A percentile compares a stretch with the other conserved stretches of the same genome.
phyloP scores from a whole-genome alignment of 2,329 filamentous ascomycete species.

The Aspergillus fumigatus region DNA sequence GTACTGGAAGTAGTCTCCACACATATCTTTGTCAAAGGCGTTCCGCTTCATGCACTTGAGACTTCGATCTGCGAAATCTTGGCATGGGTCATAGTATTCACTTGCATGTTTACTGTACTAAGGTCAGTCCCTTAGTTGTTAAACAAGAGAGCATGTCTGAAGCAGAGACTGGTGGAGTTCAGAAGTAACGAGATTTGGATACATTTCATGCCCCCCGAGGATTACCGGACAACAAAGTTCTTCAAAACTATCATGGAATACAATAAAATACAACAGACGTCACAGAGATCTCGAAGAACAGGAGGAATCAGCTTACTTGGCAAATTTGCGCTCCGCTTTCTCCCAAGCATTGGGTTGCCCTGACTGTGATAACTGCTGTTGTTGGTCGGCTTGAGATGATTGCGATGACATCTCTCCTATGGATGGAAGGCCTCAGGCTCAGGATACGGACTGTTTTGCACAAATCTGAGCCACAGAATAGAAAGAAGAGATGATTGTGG shows the following conservation, averaged over 20 bases:
- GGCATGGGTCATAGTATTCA: constrained; percentile 92
- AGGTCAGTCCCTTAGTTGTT: neutral
- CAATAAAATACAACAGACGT: neutral
- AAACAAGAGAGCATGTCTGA: neutral
- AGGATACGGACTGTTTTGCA: neutral
- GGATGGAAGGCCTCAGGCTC: too few species aligned
- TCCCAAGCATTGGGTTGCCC: constrained; percentile 49
- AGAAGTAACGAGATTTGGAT: neutral
- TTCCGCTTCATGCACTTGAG: constrained; percentile 87
- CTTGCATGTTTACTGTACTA: constrained; percentile 71
- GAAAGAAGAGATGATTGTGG: neutral
- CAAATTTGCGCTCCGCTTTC: constrained; percentile 58
- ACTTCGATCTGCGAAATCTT: constrained; percentile 81
- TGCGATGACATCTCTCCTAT: constrained; percentile 12
- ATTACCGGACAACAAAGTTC: neutral
- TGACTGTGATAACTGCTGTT: constrained; percentile 32
- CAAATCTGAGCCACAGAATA: neutral
- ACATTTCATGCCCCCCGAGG: neutral
- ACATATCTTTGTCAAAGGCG: constrained; percentile 81
- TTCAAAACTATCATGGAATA: neutral
- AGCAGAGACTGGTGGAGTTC: neutral
- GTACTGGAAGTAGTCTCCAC: constrained; percentile 91
- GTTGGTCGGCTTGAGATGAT: constrained; percentile 6
- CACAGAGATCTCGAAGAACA: neutral
- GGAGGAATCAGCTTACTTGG: constrained; percentile 47